These are phyloP conservation scores for Nicotiana benthamiana DNA, from an alignment of 257 asterid species.

Conservation along the genomic window DNA sequence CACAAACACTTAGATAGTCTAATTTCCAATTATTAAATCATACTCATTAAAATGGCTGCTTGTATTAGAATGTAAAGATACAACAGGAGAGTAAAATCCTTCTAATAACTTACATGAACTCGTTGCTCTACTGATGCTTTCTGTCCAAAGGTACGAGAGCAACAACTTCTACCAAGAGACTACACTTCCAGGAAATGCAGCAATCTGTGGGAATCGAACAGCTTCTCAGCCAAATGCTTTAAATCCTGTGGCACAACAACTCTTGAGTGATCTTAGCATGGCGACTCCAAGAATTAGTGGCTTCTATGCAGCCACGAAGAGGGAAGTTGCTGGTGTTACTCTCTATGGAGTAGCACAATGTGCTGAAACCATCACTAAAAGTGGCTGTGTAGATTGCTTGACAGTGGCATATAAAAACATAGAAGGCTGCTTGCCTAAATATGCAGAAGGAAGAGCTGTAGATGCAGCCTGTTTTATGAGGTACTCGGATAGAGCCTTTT, in stretches of 20 bases:
- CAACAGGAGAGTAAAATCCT: background rate
- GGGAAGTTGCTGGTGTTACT: conserved; percentile 16
- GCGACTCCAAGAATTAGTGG: conserved; percentile 60
- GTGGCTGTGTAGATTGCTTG: conserved; percentile 67
- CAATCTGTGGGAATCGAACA: conserved; percentile 54
- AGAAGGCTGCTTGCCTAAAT: conserved; percentile 51
- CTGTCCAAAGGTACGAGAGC: conserved; percentile 60
- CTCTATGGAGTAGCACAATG: conserved; percentile 69
- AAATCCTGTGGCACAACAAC: conserved; percentile 20
- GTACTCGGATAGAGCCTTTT: conserved; percentile 52
- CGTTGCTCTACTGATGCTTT: background rate
- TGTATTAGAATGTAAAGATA: background rate
- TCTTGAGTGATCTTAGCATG: conserved; percentile 43
- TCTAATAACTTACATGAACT: background rate
- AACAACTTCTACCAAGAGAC: conserved; percentile 56
- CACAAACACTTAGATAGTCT: background rate
- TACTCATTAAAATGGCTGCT: background rate
- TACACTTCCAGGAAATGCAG: conserved; percentile 59
- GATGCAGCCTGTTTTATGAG: conserved; percentile 79
- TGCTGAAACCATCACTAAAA: conserved; percentile 43
- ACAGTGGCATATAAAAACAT: conserved; percentile 56
- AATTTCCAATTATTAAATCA: background rate
- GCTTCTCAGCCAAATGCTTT: conserved; percentile 43
- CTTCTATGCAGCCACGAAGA: conserved; percentile 53
- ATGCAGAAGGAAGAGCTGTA: conserved; percentile 58